Percentiles rank a stretch among this genome's conserved stretches.
Evolutionary conservation across 2,329 filamentous ascomycete genomes (phyloP).

Genomic region (Neofusicoccum kwambonambiense): DNA sequence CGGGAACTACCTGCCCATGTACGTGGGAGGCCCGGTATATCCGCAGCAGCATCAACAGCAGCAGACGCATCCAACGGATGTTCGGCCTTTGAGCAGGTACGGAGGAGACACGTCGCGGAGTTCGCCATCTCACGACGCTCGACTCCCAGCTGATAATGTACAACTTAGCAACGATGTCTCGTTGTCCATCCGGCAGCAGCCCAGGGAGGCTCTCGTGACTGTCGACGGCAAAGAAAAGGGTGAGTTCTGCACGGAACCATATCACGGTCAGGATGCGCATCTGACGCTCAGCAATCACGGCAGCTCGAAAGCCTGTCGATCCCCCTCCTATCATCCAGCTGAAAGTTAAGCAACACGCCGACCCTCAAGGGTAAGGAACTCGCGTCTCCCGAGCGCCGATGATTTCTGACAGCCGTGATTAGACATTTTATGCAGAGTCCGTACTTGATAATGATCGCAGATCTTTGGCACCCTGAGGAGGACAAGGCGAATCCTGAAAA

Average conservation of each 20-base stretch:
- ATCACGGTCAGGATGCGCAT: neutral
- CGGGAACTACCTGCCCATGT: neutral
- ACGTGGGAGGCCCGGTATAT: neutral
- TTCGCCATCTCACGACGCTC: slow-evolving; percentile 16
- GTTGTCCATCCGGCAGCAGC: slow-evolving; percentile 64
- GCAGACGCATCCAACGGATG: neutral
- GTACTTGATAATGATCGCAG: slow-evolving; percentile 61
- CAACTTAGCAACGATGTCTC: slow-evolving; percentile 43
- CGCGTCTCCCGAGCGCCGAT: neutral
- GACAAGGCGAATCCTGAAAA: slow-evolving; percentile 46
- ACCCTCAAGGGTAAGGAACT: slow-evolving; percentile 59
- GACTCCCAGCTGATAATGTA: slow-evolving; percentile 15
- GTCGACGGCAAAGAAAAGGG: slow-evolving; percentile 71
- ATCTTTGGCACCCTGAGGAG: slow-evolving; percentile 48
- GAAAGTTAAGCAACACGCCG: slow-evolving; percentile 48
- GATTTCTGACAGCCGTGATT: slow-evolving; percentile 21
- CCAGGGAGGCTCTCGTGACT: slow-evolving; percentile 65
- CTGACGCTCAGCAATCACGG: slow-evolving; percentile 2
- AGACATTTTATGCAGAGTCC: slow-evolving; percentile 64
- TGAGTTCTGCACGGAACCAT: slow-evolving; percentile 34
- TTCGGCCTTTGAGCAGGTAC: slow-evolving; percentile 15
- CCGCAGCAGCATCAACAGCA: neutral
- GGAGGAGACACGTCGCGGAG: slow-evolving; percentile 5
- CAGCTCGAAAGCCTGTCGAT: slow-evolving; percentile 83
- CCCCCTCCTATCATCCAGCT: slow-evolving; percentile 83